Evolutionary conservation across 306 rosid genomes (phyloP), one percentile per base, ranked within the genome.

Genomic region (Mucuna pruriens): DNA sequence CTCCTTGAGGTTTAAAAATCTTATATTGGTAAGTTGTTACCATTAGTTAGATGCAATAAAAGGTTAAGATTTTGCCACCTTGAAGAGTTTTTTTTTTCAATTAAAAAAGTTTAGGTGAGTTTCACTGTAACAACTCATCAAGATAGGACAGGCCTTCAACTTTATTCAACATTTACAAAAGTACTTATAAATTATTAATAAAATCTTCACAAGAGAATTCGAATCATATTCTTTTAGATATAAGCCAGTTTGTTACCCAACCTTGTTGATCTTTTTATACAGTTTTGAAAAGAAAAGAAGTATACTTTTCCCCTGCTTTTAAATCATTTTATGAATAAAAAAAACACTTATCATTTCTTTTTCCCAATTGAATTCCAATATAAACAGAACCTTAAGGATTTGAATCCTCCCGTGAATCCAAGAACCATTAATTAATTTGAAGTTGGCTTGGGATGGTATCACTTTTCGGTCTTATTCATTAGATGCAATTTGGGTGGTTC

Each of bases 371-470:
- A n/a, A 40, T 20, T 20, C 44, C 51, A 40, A 38, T 67, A 67
- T 40, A 68, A 68, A 68, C 6, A 42, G 19, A 40, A 23, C 74
- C 36, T 68, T 5, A 13, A 3, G 29, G 52, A 66, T 66, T 39
- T 19, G 51, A 42, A 66, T 65, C 71, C 20, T 62, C 40, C 20
- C 29, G 46, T 9, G 36, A 36, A 34, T n/a, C 48, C 12, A 67
- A 40, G 54, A 11, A 67, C 51, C 19, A 38, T 17, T 38, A 65
- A 38, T 17, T 34, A 34, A 64, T 38, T 17, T 34, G 46, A 64
- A 26, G 45, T 63, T 64, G 49, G 71, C 31, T 65, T 65, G n/a
- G 49, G 71, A 34, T 65, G 71, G n/a, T 5, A 23, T 57, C 33
- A 23, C 23, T 23, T 20, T 25, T 29, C 9, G 11, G 67, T 26